phyloP scores from a whole-genome alignment of 345 rosid genomes.

The Eucalyptus coolabah region DNA sequence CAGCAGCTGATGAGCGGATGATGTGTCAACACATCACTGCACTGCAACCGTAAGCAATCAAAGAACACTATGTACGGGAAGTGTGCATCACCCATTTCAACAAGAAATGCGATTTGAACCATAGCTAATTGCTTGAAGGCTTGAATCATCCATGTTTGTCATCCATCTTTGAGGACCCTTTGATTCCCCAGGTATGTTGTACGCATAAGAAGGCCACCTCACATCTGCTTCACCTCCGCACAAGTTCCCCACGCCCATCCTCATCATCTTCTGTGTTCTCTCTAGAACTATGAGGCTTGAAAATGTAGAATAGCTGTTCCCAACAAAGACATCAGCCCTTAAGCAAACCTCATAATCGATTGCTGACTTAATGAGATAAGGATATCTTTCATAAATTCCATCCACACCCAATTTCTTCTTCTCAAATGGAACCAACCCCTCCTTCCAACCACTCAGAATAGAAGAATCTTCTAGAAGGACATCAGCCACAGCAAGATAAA shows the following conservation, averaged over 20 bases:
- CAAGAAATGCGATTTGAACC: conserved; percentile 70
- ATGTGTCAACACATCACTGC: not conserved
- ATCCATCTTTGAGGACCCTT: conserved; percentile 68
- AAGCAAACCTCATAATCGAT: conserved; percentile 94
- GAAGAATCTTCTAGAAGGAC: conserved; percentile 72
- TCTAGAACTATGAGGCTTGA: conserved; percentile 86
- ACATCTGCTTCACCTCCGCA: conserved; percentile 26
- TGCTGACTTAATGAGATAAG: conserved; percentile 88
- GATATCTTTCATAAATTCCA: conserved; percentile 55
- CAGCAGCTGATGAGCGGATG: not conserved
- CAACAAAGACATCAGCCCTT: conserved; percentile 78
- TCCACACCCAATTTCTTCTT: conserved; percentile 80
- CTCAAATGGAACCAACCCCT: conserved; percentile 64
- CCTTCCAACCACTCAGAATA: conserved; percentile 62
- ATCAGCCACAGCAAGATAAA: conserved; percentile 88
- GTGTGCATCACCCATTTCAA: conserved; percentile 5
- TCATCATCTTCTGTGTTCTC: conserved; percentile 68
- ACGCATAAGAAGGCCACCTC: conserved; percentile 85
- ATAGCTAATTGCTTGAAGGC: conserved; percentile 73
- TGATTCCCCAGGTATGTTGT: conserved; percentile 58
- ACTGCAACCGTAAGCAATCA: not conserved
- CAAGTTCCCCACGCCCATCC: conserved; percentile 42
- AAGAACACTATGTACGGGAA: not conserved
- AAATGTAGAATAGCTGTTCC: conserved; percentile 93
- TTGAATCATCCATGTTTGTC: conserved; percentile 76